These are phyloP conservation scores for Termitomyces sp. DNA, from an alignment of 768 basidiomycete species.

Conservation along the genomic window DNA sequence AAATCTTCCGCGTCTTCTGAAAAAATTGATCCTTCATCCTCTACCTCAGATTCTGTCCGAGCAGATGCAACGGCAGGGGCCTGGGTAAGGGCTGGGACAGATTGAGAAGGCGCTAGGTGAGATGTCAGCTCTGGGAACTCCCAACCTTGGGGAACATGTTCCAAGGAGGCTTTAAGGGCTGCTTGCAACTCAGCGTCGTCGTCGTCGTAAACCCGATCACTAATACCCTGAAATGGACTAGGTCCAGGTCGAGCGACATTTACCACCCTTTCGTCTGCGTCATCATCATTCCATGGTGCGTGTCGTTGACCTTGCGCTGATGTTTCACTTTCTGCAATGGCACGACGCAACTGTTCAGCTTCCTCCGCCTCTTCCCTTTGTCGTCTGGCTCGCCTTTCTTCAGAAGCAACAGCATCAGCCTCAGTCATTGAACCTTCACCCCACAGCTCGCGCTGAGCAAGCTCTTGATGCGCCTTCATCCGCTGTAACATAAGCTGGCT, in stretches of 20 bases:
- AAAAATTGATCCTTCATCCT: conserved; percentile 32
- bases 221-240: conserved; percentile 3
- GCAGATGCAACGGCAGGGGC: background rate
- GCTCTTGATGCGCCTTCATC: conserved; percentile 63
- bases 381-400: conserved; percentile 26
- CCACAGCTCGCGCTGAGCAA: conserved; percentile 57
- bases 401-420: conserved; percentile 24
- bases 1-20: conserved; percentile 29
- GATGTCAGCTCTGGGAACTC: conserved; percentile 24
- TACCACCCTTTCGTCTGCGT: conserved; percentile 12
- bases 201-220: conserved; percentile 66
- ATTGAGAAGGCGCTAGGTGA: conserved; percentile 6
- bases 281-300: conserved; percentile 7
- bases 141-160: conserved; percentile 53
- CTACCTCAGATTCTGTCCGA: conserved; percentile 14
- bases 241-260: conserved; percentile 10
- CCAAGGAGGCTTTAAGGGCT: conserved; percentile 79
- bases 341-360: conserved; percentile 53
- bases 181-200: conserved; percentile 87
- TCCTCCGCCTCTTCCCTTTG: conserved; percentile 41
- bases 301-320: conserved; percentile 29
- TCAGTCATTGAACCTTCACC: conserved; percentile 26
- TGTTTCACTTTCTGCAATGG: conserved; percentile 57
- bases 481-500: conserved; percentile 56
- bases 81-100: background rate